Evolutionary conservation across 2,329 filamentous ascomycete genomes (phyloP), one percentile per base, ranked within the genome.

Genomic region (Xenosphaeropsis pyriputrescens): DNA sequence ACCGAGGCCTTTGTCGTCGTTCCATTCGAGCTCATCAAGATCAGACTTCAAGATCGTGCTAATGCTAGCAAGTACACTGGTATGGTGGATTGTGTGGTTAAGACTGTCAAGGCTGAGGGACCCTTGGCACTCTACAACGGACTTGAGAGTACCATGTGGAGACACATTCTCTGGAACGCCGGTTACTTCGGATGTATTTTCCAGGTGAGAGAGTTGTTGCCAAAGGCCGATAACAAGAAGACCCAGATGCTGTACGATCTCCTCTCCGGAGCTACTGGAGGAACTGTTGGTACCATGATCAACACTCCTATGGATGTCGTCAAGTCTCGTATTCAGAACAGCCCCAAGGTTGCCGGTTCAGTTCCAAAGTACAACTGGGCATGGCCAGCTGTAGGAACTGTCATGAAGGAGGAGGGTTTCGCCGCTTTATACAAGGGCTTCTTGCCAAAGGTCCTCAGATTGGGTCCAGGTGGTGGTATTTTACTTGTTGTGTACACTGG

Each of bases 111-210:
- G 57, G 69, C 78, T 43, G 89, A 96, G 61, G 89, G 91, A 6
- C 64, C 79, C 13, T 68, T 96, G 45, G 85, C 89, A 42, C 70
- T 98, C 57, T 98, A 96, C 71, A 93, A 96, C 61, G 91, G 91
- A 40, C 76, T 98, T 35, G 91, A 98, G 67, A 89, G 83, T 43
- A 98, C 91, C 39, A 67, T 96, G 65, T 98, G 91, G 91, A 79
- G 91, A 45, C 91, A 98, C 62, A 76, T 86, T 39, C 67, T 86
- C 43, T 95, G 88, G 88, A 95, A 95, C 62, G 76, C 83, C 12
- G 89, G 88, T 41, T 95, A 94, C 72, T 98, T 98, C 59, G 91
- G 91, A 54, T 93, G 86, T 63, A 98, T 98, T 59, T 94, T 93
- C 76, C 91, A 98, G 64, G 85, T 96, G 45, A 82, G 88, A 56